Percentiles rank a stretch among this genome's conserved stretches.
Evolutionary conservation across 495 filamentous ascomycete genomes (phyloP).

Genomic region (Neurospora sp.): DNA sequence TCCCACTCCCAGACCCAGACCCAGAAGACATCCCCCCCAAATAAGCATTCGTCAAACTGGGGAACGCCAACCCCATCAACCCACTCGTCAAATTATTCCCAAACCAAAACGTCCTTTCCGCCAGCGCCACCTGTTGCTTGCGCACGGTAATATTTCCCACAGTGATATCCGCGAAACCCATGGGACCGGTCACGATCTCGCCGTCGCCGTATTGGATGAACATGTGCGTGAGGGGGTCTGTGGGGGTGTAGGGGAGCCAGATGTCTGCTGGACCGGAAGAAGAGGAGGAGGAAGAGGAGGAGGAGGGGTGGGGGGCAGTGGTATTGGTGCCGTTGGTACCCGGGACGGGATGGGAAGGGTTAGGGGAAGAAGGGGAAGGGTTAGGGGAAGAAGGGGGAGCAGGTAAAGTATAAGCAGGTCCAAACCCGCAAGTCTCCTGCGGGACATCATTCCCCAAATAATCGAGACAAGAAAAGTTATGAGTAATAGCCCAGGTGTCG

Average conservation of each 20-base stretch:
- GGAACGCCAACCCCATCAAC: constrained; percentile 52
- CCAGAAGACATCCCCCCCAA: not conserved
- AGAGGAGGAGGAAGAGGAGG: too few species aligned
- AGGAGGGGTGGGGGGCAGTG: too few species aligned
- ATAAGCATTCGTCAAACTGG: constrained; percentile 39
- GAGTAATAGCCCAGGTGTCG: constrained; percentile 44
- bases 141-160: constrained; percentile 44
- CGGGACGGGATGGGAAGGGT: too few species aligned
- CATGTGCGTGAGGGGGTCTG: constrained; percentile 37
- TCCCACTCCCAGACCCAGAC: too few species aligned
- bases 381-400: too few species aligned
- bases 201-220: constrained; percentile 51
- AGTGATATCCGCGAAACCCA: constrained; percentile 47
- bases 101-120: constrained; percentile 31
- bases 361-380: too few species aligned
- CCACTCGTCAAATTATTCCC: constrained; percentile 41
- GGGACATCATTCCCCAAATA: constrained; percentile 11
- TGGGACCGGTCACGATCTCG: constrained; percentile 42
- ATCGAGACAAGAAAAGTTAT: constrained; percentile 19
- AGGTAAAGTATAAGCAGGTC: too few species aligned
- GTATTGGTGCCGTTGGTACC: too few species aligned
- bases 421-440: constrained; percentile 21
- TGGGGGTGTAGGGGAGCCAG: constrained; percentile 13
- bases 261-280: too few species aligned
- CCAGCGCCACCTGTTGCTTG: constrained; percentile 36